A percentile compares a stretch with the other conserved stretches of the same genome.
Conservation (phyloP, 352 stramenopile species). For the Phytopythium montanum region DNA sequence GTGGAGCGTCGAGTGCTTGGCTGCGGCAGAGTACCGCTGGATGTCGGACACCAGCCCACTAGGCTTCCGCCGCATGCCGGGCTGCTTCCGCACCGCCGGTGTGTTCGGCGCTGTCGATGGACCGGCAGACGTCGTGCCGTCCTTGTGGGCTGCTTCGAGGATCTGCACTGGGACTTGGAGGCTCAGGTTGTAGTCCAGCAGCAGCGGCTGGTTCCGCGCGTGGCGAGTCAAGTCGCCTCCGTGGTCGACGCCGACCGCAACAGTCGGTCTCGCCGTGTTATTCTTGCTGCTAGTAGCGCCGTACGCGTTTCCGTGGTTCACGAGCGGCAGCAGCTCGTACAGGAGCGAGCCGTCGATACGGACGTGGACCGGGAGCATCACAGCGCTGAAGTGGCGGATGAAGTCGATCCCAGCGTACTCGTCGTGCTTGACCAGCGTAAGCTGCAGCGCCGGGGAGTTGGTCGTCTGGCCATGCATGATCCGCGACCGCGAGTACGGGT, state of each 20-base stretch:
- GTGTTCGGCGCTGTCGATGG: constrained; percentile 28
- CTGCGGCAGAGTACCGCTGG: constrained; percentile 21
- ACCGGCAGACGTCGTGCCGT: constrained; percentile 39
- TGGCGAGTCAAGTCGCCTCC: constrained; percentile 29
- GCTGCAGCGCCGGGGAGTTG: constrained; percentile 64
- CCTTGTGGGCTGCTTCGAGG: constrained; percentile 64
- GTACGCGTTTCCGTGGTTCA: constrained; percentile 54
- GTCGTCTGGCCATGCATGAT: constrained; percentile 48
- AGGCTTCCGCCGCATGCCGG: constrained; percentile 17
- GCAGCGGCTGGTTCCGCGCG: constrained; percentile 44
- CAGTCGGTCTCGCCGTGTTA: constrained; percentile 18
- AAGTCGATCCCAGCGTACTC: constrained; percentile 87
- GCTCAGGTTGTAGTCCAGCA: constrained; percentile 73
- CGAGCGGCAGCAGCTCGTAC: constrained; percentile 66
- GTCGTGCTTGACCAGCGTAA: constrained; percentile 81
- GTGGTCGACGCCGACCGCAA: constrained; percentile 21
- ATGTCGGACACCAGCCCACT: constrained; percentile 30
- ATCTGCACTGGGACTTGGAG: constrained; percentile 70
- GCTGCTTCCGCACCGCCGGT: constrained; percentile 20
- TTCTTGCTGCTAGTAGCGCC: constrained; percentile 13
- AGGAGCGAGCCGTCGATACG: constrained; percentile 80
- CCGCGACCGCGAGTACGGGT: constrained; percentile 40
- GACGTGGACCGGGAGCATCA: constrained; percentile 68
- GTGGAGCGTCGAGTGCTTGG: constrained; percentile 13
- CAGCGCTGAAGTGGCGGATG: constrained; percentile 78